A percentile compares a stretch with the other conserved stretches of the same genome.
Evolutionary conservation across 345 rosid genomes (phyloP).

Genomic region (Capsella bursapastoris): DNA sequence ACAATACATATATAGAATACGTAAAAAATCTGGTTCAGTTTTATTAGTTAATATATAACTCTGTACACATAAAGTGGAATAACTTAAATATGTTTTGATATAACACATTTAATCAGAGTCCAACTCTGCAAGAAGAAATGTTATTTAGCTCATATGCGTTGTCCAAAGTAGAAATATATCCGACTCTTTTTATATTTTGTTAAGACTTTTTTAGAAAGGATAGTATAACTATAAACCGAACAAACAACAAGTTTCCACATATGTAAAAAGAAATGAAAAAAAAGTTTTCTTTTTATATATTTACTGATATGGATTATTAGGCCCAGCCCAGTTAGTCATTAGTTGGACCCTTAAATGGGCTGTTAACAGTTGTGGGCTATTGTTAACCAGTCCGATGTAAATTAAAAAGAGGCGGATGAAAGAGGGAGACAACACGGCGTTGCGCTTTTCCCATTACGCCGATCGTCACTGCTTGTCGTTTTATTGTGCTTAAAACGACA

Average conservation of each 20-base stretch:
- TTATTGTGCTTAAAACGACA: conserved; percentile 21
- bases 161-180: conserved; percentile 12
- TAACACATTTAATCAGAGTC: not conserved
- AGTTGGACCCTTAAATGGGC: conserved; percentile 2
- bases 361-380: conserved; percentile 6
- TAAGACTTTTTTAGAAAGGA: not conserved
- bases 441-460: not conserved
- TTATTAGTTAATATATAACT: conserved; percentile 11
- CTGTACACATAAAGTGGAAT: not conserved
- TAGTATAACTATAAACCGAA: not conserved
- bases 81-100: not conserved
- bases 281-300: not conserved
- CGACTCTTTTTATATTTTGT: not conserved
- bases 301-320: conserved; percentile 5
- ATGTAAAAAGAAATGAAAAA: not conserved
- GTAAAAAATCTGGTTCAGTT: not conserved
- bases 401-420: not conserved
- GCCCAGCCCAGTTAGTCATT: conserved; percentile 25
- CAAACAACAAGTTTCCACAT: conserved; percentile 15
- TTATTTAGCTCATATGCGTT: conserved; percentile 30
- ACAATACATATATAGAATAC: not conserved
- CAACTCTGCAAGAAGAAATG: not conserved
- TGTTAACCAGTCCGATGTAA: conserved; percentile 5
- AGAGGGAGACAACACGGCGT: conserved; percentile 16
- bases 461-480: conserved; percentile 27